Evolutionary conservation across 2,329 filamentous ascomycete genomes (phyloP), one percentile per base, ranked within the genome.

Genomic region (Ceratocystis harringtonii): DNA sequence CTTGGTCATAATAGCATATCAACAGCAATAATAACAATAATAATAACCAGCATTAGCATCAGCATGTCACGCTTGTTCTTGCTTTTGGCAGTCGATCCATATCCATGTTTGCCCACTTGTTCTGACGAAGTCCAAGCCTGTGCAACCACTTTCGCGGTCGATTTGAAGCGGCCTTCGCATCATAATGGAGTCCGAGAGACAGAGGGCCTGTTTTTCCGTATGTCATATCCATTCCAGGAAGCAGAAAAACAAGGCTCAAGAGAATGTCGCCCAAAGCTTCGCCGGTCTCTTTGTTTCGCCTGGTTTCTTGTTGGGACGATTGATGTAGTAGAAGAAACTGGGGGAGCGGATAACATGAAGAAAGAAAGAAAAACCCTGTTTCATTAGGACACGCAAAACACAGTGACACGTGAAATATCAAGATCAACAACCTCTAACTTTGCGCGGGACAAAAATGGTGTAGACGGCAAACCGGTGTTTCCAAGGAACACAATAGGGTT

Each of bases 81-180:
- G 28, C 22, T 32, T 52, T 57, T 57, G 52, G 52, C 52, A 57
- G 52, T 57, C 52, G 52, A 57, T 57, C 52, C 52, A 57, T 57
- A 57, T 32, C 52, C 52, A 57, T 57, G 52, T 57, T 57, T 57
- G 52, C 30, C 52, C 52, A 30, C 28, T 57, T n/a, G 52, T 57
- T 32, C 52, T 57, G 25, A 30, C 25, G 32, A 57, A 57, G 28
- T 12, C 52, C 4, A 4, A 57, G 52, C 52, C 52, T 57, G 52
- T 57, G 52, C 52, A 57, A 30, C 52, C 52, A 41, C 12, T 36
- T 10, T 36, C 3, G 32, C 8, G 32, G 8, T 12, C 32, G 32
- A 36, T 36, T 41, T 41, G 10, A 5, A 15, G 36, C 12, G 10
- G 12, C 3, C 3, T 41, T 41, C 36, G 10, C 36, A 41, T 41